Conservation (phyloP, 768 basidiomycete genomes). For the Mycena alexandri region DNA sequence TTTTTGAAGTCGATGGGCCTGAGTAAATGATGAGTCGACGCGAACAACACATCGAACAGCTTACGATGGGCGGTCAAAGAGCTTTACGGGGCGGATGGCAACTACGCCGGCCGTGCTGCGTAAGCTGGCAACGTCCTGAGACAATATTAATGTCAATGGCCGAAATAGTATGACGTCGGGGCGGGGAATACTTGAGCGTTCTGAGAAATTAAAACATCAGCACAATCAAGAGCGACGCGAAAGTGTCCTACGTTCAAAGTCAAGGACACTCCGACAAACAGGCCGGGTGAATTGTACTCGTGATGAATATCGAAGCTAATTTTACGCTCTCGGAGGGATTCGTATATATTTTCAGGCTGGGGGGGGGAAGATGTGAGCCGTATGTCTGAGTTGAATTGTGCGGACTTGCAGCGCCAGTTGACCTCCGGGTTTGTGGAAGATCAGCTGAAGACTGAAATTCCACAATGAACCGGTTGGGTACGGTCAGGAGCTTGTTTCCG, state of each 20-base stretch:
- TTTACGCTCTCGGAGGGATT: slow-evolving; percentile 55
- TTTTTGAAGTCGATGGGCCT: slow-evolving; percentile 56
- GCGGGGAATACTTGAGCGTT: slow-evolving; percentile 44
- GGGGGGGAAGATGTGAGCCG: not conserved
- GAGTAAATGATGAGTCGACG: slow-evolving; percentile 13
- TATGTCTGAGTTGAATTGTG: not conserved
- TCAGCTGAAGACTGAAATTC: slow-evolving; percentile 61
- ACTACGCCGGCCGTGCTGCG: slow-evolving; percentile 62
- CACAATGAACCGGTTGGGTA: slow-evolving; percentile 69
- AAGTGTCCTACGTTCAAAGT: slow-evolving; percentile 54
- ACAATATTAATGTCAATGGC: not conserved
- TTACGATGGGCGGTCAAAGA: slow-evolving; percentile 58
- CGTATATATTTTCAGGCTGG: slow-evolving; percentile 67
- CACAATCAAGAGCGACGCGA: not conserved
- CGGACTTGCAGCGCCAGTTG: slow-evolving; percentile 34
- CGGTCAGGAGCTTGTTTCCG: slow-evolving; percentile 29
- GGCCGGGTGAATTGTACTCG: slow-evolving; percentile 63
- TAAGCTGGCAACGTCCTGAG: slow-evolving; percentile 63
- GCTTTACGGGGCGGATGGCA: slow-evolving; percentile 67
- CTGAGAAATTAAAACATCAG: slow-evolving; percentile 16
- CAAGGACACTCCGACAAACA: slow-evolving; percentile 73
- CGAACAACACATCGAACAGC: slow-evolving; percentile 24
- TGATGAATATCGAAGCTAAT: slow-evolving; percentile 60
- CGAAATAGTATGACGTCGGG: slow-evolving; percentile 9
- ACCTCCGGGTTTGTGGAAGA: slow-evolving; percentile 52